phyloP scores from a whole-genome alignment of 2,329 filamentous ascomycete genomes.

The Elsinoe batatas region DNA sequence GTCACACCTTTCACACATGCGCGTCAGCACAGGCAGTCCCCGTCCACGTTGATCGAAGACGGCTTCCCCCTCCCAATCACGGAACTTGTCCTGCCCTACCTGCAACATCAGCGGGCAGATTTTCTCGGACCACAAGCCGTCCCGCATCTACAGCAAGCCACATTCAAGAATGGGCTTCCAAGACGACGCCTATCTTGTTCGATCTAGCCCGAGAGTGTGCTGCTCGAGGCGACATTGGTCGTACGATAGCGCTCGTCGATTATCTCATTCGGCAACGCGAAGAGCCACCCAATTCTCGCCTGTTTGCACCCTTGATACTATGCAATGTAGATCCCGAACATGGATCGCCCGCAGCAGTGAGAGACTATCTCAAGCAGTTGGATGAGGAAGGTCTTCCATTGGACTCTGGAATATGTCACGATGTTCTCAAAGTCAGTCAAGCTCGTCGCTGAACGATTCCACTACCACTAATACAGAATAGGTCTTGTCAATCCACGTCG shows the following conservation, averaged over 20 bases:
- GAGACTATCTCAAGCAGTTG: conserved; percentile 64
- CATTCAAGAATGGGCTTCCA: background rate
- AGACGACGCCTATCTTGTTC: conserved; percentile 33
- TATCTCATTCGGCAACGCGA: conserved; percentile 49
- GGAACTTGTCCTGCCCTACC: background rate
- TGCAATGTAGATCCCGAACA: conserved; percentile 54
- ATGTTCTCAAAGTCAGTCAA: conserved; percentile 52
- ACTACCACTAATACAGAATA: conserved; percentile 24
- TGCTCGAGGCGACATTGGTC: conserved; percentile 29
- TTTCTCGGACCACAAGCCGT: background rate
- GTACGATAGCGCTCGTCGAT: conserved; percentile 41
- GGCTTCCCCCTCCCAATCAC: background rate
- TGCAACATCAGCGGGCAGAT: background rate
- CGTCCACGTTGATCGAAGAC: background rate
- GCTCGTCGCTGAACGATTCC: background rate
- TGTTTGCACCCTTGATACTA: conserved; percentile 68
- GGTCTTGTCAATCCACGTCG: conserved; percentile 71
- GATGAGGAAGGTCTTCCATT: conserved; percentile 48
- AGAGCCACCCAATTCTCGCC: conserved; percentile 45
- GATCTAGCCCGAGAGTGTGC: conserved; percentile 37
- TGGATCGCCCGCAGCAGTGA: conserved; percentile 58
- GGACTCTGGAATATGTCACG: conserved; percentile 60
- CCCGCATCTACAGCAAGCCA: background rate
- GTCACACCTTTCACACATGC: too few relatives aligned
- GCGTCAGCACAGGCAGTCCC: background rate